A percentile compares a stretch with the other conserved stretches of the same genome.
These are phyloP conservation scores for Sutorius eximius DNA, from an alignment of 1,284 basidiomycete species.

Conservation along the genomic window DNA sequence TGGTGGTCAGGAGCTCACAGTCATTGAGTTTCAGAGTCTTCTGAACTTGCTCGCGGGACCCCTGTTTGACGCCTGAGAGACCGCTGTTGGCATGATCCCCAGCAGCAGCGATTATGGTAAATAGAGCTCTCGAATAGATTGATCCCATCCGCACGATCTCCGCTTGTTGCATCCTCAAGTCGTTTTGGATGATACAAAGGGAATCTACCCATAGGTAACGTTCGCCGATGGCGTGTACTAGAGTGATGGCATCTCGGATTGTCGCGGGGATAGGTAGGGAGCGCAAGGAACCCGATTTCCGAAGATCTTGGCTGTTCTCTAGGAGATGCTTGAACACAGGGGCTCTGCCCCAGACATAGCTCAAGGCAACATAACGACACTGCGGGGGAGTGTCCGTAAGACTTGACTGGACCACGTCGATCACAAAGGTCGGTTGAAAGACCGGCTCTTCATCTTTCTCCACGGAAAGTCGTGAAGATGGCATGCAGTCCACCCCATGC, in stretches of 20 bases:
- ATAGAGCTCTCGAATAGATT: conserved; percentile 19
- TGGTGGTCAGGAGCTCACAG: conserved; percentile 13
- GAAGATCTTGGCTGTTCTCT: conserved; percentile 14
- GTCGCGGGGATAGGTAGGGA: conserved; percentile 17
- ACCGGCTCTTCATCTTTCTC: not conserved
- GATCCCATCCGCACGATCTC: conserved; percentile 23
- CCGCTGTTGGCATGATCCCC: conserved; percentile 19
- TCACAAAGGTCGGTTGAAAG: conserved; percentile 15
- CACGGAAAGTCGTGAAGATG: not conserved
- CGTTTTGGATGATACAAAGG: conserved; percentile 23
- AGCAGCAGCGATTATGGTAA: conserved; percentile 24
- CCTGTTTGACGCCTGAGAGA: conserved; percentile 8
- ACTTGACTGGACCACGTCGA: conserved; percentile 18
- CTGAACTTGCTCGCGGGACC: conserved; percentile 9
- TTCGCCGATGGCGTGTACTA: conserved; percentile 22
- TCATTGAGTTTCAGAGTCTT: conserved; percentile 7
- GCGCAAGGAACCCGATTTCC: not conserved
- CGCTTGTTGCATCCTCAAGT: conserved; percentile 14
- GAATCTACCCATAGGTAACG: conserved; percentile 30
- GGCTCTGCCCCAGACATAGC: conserved; percentile 22
- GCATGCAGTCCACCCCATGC: conserved; percentile 10
- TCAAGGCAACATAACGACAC: conserved; percentile 25
- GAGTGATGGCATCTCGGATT: conserved; percentile 21
- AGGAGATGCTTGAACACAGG: conserved; percentile 15
- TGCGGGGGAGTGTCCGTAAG: conserved; percentile 12